phyloP scores from a whole-genome alignment of 2,329 filamentous ascomycete genomes.

The Sporothrix curviconia region DNA sequence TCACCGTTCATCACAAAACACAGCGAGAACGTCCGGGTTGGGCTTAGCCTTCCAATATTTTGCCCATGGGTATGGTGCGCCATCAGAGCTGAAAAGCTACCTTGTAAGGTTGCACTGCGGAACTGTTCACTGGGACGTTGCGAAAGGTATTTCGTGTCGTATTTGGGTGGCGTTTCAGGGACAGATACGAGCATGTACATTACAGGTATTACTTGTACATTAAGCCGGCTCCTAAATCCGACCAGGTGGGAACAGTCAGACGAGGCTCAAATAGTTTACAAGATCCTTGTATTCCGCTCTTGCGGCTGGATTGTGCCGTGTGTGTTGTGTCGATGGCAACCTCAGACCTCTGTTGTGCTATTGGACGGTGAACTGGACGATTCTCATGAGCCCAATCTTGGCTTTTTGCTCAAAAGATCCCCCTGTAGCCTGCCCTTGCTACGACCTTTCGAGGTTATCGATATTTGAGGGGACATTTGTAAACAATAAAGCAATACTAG shows the following conservation, averaged over 20 bases:
- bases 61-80: constrained; percentile 3
- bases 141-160: too few species aligned
- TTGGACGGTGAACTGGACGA: background rate
- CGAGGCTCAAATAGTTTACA: background rate
- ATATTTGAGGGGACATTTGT: background rate
- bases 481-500: background rate
- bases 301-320: too few species aligned
- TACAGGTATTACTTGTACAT: too few species aligned
- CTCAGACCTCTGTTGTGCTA: too few species aligned
- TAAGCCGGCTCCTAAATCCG: too few species aligned
- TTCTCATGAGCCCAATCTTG: background rate
- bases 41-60: constrained; percentile 4
- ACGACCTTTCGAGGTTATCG: background rate
- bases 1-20: too few species aligned
- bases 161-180: too few species aligned
- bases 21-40: background rate
- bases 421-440: background rate
- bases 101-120: too few species aligned
- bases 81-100: background rate
- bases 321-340: background rate
- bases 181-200: too few species aligned
- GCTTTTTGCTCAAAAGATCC: too few species aligned
- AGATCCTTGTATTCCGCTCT: background rate
- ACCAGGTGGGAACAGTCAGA: too few species aligned
- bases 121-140: too few species aligned